phyloP scores from a whole-genome alignment of 2,329 filamentous ascomycete species.

The Fusarium haematococcum region DNA sequence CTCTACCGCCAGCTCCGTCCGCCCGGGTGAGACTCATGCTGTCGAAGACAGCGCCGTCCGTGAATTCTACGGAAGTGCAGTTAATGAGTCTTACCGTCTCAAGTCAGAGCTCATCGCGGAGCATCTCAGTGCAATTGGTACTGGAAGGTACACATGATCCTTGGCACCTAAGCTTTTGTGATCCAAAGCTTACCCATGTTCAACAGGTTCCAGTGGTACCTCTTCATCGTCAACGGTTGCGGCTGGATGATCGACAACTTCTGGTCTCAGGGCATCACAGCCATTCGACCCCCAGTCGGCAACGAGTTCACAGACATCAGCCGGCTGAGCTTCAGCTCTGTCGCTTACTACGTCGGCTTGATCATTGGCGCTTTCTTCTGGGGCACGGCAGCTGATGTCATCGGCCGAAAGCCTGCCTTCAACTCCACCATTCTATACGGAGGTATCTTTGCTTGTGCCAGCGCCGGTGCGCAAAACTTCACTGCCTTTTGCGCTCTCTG shows the following conservation, averaged over 20 bases:
- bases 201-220: constrained; percentile 54
- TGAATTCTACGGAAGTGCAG: constrained; percentile 52
- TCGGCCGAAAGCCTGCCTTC: constrained; percentile 57
- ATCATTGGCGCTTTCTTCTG: constrained; percentile 59
- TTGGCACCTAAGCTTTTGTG: background rate
- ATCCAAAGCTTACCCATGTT: background rate
- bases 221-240: constrained; percentile 60
- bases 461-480: constrained; percentile 68
- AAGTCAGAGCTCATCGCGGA: constrained; percentile 49
- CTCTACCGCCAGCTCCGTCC: constrained; percentile 11
- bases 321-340: constrained; percentile 46
- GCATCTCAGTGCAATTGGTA: constrained; percentile 47
- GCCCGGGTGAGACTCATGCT: constrained; percentile 15
- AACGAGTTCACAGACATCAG: constrained; percentile 49
- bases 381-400: constrained; percentile 54
- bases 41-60: constrained; percentile 14
- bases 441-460: constrained; percentile 67
- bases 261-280: constrained; percentile 52
- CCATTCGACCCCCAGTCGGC: constrained; percentile 47
- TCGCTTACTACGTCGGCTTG: constrained; percentile 53
- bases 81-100: constrained; percentile 47
- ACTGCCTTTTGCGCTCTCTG: constrained; percentile 66
- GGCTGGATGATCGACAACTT: constrained; percentile 61
- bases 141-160: constrained; percentile 48
- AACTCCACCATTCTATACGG: constrained; percentile 57